These are phyloP conservation scores for Solanum gandarillasii DNA, from an alignment of 257 asterid genomes.

Conservation along the genomic window DNA sequence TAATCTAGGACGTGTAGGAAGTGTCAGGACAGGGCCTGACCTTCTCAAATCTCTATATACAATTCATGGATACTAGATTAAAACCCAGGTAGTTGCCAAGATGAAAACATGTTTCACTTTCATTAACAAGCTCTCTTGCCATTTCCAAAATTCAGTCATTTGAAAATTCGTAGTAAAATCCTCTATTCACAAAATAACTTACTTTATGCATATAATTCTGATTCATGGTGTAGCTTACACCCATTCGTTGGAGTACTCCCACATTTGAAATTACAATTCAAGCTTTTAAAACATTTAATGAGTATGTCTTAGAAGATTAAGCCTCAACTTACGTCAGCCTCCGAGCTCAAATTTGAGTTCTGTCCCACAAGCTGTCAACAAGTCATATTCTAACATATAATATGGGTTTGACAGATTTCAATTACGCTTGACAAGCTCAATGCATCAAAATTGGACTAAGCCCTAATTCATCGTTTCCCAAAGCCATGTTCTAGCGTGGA, in stretches of 20 bases:
- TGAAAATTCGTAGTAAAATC: neutral
- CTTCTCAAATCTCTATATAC: neutral
- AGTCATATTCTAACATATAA: neutral
- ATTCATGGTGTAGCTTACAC: neutral
- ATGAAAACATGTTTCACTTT: neutral
- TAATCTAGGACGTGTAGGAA: neutral
- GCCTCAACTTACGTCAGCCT: neutral
- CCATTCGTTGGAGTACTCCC: neutral
- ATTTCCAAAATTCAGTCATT: neutral
- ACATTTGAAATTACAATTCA: neutral
- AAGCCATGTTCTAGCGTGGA: neutral
- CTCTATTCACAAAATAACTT: neutral
- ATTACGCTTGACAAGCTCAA: neutral
- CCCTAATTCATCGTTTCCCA: neutral
- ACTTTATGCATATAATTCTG: neutral
- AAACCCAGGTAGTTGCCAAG: neutral
- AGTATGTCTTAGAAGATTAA: neutral
- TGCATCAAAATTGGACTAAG: neutral
- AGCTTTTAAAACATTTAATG: neutral
- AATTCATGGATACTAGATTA: neutral
- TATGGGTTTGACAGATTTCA: neutral
- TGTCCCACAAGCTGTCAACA: neutral
- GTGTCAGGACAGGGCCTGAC: neutral
- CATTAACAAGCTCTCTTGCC: neutral
- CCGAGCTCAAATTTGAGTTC: neutral